phyloP scores from a whole-genome alignment of 2,329 filamentous ascomycete species.

The Rosellinia necatrix region DNA sequence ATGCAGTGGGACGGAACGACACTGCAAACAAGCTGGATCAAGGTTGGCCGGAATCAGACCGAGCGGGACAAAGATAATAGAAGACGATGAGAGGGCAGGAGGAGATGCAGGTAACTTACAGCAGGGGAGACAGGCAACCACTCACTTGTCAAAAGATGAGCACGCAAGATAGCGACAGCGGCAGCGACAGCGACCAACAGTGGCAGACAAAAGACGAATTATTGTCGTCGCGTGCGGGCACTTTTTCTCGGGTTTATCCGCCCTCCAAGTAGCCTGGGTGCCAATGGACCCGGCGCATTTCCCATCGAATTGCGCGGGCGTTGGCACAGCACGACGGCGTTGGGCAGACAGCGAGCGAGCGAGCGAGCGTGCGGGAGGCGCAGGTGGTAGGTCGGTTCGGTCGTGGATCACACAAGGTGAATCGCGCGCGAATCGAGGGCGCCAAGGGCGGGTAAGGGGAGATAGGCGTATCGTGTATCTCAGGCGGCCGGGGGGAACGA shows the following conservation, averaged over 20 bases:
- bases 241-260: conserved; percentile 38
- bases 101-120: background rate
- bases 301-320: conserved; percentile 38
- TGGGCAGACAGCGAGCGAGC: conserved; percentile 16
- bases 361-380: background rate
- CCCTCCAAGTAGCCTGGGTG: conserved; percentile 40
- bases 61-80: background rate
- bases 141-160: conserved; percentile 13
- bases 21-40: background rate
- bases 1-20: conserved; percentile 18
- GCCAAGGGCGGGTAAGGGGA: conserved; percentile 11
- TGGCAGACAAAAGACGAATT: conserved; percentile 12
- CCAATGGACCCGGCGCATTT: conserved; percentile 40
- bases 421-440: conserved; percentile 15
- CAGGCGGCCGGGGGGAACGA: background rate
- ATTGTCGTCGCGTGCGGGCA: conserved; percentile 36
- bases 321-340: conserved; percentile 13
- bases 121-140: conserved; percentile 1
- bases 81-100: background rate
- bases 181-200: conserved; percentile 1
- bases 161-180: conserved; percentile 7
- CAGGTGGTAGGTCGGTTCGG: background rate
- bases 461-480: conserved; percentile 14
- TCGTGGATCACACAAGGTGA: conserved; percentile 8
- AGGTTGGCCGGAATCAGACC: background rate